Evolutionary conservation across 2,329 filamentous ascomycete genomes (phyloP).

Genomic region (Fusarium poae): DNA sequence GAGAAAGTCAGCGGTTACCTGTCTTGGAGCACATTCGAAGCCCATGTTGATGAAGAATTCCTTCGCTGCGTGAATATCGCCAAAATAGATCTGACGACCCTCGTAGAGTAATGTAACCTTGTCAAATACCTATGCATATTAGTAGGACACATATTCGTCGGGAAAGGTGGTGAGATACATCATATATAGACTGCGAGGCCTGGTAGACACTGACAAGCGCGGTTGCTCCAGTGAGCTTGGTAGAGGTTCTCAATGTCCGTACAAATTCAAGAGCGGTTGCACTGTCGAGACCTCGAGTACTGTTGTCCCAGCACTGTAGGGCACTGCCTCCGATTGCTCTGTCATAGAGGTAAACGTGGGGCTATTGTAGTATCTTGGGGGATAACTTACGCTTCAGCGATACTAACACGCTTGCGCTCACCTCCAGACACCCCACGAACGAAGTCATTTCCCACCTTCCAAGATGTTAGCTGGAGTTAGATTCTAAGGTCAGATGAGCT

Average conservation of each 20-base stretch:
- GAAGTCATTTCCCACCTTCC: constrained; percentile 77
- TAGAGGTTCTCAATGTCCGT: constrained; percentile 69
- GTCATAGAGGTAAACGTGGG: background rate
- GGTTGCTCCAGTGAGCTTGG: constrained; percentile 69
- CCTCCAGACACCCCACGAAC: constrained; percentile 69
- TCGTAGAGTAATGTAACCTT: constrained; percentile 77
- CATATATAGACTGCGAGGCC: constrained; percentile 59
- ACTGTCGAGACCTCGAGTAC: constrained; percentile 73
- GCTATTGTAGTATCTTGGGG: rapidly evolving
- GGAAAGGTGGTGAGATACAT: background rate
- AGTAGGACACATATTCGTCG: background rate
- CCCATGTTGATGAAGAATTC: constrained; percentile 57
- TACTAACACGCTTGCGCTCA: constrained; percentile 60
- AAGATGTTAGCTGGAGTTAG: background rate
- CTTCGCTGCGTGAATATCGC: constrained; percentile 40
- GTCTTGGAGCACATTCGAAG: constrained; percentile 65
- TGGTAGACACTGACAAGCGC: constrained; percentile 75
- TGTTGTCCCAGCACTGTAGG: constrained; percentile 78
- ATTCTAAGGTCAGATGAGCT: rapidly evolving
- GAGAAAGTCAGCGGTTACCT: constrained; percentile 80
- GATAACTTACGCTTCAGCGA: constrained; percentile 47
- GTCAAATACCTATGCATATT: constrained; percentile 65
- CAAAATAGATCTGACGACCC: constrained; percentile 71
- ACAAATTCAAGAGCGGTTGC: constrained; percentile 76
- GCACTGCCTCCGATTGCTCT: background rate